Evolutionary conservation across 2,329 filamentous ascomycete species (phyloP).

Genomic region (Diplocarpon rosae): DNA sequence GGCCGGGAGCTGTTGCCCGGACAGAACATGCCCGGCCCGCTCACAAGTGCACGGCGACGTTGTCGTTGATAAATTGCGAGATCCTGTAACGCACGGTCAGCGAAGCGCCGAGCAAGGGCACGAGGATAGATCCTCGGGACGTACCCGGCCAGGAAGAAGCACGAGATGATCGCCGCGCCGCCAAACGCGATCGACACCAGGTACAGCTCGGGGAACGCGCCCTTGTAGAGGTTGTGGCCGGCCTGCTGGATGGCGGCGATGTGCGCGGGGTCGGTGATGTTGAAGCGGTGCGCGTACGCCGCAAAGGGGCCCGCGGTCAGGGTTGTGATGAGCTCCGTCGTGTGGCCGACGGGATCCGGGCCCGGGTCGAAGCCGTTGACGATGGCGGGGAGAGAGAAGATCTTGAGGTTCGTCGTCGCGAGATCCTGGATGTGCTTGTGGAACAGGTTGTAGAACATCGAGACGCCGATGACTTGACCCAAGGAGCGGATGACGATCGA

Average conservation of each 20-base stretch:
- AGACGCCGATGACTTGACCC: constrained; percentile 43
- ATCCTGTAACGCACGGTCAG: too few relatives aligned
- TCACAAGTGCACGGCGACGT: not conserved
- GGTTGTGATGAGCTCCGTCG: constrained; percentile 27
- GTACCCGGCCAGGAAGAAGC: constrained; percentile 36
- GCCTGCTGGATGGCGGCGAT: constrained; percentile 38
- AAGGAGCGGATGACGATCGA: constrained; percentile 60
- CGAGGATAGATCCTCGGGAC: not conserved
- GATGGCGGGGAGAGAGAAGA: constrained; percentile 12
- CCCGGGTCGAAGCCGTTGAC: constrained; percentile 15
- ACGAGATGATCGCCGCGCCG: constrained; percentile 40
- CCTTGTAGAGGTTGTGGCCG: constrained; percentile 44
- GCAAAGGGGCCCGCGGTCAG: constrained; percentile 39
- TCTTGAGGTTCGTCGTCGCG: not conserved
- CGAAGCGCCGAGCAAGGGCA: too few relatives aligned
- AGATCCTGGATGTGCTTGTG: constrained; percentile 19
- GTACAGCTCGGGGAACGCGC: constrained; percentile 49
- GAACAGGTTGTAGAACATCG: constrained; percentile 43
- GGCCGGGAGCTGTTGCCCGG: too few relatives aligned
- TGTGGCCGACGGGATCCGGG: constrained; percentile 6
- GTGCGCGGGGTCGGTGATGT: constrained; percentile 1
- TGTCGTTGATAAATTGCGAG: not conserved
- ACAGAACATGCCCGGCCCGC: too few relatives aligned
- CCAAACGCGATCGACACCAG: constrained; percentile 52
- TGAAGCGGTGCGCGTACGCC: not conserved